phyloP scores from a whole-genome alignment of 2,329 filamentous ascomycete genomes.

The Chrysosporium queenslandicum region DNA sequence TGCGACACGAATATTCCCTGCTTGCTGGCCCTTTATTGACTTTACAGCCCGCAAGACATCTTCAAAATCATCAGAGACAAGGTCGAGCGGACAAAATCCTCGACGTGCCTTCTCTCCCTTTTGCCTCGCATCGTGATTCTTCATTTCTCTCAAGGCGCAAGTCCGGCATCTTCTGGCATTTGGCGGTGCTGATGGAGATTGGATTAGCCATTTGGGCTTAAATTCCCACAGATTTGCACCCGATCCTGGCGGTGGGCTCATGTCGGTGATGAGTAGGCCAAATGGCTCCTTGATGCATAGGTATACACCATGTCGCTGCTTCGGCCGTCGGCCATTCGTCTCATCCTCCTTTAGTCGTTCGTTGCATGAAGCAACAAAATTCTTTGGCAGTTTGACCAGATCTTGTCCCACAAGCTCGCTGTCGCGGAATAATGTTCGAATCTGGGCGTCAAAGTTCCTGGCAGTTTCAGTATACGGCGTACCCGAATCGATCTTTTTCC shows the following conservation, averaged over 20 bases:
- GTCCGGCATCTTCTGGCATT: constrained; percentile 59
- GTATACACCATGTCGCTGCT: constrained; percentile 43
- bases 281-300: constrained; percentile 48
- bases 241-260: constrained; percentile 43
- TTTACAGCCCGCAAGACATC: constrained; percentile 38
- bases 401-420: constrained; percentile 49
- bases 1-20: constrained; percentile 25
- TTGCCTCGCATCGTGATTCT: constrained; percentile 31
- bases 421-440: constrained; percentile 47
- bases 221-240: constrained; percentile 52
- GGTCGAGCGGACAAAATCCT: constrained; percentile 55
- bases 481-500: constrained; percentile 47
- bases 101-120: constrained; percentile 22
- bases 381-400: constrained; percentile 41
- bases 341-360: constrained; percentile 44
- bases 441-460: constrained; percentile 32
- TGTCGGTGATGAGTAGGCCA: constrained; percentile 64
- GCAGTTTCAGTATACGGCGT: constrained; percentile 43
- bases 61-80: constrained; percentile 43
- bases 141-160: constrained; percentile 52
- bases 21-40: constrained; percentile 29
- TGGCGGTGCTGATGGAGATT: constrained; percentile 61
- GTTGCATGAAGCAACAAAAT: constrained; percentile 44
- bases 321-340: constrained; percentile 32
- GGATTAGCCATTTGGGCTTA: constrained; percentile 75